Percentiles rank a stretch among this genome's conserved stretches.
Evolutionary conservation across 257 asterid genomes (phyloP).

Genomic region (Penstemon barbatus): DNA sequence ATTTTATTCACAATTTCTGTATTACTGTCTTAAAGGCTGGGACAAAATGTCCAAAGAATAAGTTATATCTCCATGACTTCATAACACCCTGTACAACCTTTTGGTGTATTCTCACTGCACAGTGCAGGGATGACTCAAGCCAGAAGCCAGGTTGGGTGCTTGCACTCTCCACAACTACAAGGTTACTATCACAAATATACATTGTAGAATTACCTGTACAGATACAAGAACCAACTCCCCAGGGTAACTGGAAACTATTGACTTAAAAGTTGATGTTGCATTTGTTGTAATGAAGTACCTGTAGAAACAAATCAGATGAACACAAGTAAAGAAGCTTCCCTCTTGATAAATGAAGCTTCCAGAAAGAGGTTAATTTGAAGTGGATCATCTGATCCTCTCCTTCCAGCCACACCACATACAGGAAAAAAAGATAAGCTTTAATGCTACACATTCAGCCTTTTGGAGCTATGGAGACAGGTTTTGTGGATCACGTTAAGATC

Average conservation of each 20-base stretch:
- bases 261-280: slow-evolving; percentile 81
- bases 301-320: slow-evolving; percentile 29
- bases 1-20: not conserved
- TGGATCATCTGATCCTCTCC: slow-evolving; percentile 9
- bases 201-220: slow-evolving; percentile 60
- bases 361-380: not conserved
- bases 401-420: not conserved
- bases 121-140: not conserved
- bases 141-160: no score
- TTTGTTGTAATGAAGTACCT: slow-evolving; percentile 80
- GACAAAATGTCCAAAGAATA: not conserved
- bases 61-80: not conserved
- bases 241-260: slow-evolving; percentile 79
- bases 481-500: no score
- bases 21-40: not conserved
- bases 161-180: no score
- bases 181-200: not conserved
- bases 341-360: not conserved
- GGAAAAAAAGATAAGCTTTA: slow-evolving; percentile 9
- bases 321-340: slow-evolving; percentile 10
- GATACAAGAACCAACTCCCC: slow-evolving; percentile 78
- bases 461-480: not conserved
- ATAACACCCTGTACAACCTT: no score
- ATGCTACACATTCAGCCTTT: slow-evolving; percentile 10
- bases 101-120: no score